A percentile compares a stretch with the other conserved stretches of the same genome.
These are phyloP conservation scores for Mortierella sp. DNA, from an alignment of 371 early-diverging fungal species.

Conservation along the genomic window DNA sequence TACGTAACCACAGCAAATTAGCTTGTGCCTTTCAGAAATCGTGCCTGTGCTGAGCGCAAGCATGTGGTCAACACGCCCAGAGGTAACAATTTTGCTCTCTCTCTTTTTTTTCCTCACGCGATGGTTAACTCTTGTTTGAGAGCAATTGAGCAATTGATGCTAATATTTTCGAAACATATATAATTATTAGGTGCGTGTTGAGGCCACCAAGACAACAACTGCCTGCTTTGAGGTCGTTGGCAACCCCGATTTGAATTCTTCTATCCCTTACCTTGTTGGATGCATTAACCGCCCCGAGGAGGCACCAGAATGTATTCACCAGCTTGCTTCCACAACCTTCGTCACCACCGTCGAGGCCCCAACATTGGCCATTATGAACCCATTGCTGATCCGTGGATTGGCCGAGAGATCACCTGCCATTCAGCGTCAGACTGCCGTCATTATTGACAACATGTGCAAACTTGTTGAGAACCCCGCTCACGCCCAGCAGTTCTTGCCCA, in stretches of 20 bases:
- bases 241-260: slow-evolving; percentile 76
- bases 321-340: slow-evolving; percentile 81
- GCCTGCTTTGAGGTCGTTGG: slow-evolving; percentile 62
- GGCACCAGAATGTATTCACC: slow-evolving; percentile 75
- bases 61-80: slow-evolving; percentile 78
- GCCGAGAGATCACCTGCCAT: slow-evolving; percentile 71
- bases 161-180: background rate
- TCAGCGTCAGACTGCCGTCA: slow-evolving; percentile 85
- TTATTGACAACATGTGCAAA: slow-evolving; percentile 90
- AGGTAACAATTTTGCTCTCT: slow-evolving; percentile 24
- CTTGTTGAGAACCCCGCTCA: slow-evolving; percentile 84
- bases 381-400: slow-evolving; percentile 84
- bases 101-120: background rate
- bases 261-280: slow-evolving; percentile 72
- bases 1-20: slow-evolving; percentile 37
- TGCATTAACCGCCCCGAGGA: slow-evolving; percentile 77
- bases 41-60: slow-evolving; percentile 80
- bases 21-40: slow-evolving; percentile 72
- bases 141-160: background rate
- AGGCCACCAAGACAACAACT: slow-evolving; percentile 46
- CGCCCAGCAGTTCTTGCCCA: slow-evolving; percentile 86
- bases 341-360: slow-evolving; percentile 84
- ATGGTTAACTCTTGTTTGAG: background rate
- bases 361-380: slow-evolving; percentile 86
- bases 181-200: slow-evolving; percentile 33